Evolutionary conservation across 441 rosid genomes (phyloP), one percentile per base, ranked within the genome.

Genomic region (Erysimum cheiri): DNA sequence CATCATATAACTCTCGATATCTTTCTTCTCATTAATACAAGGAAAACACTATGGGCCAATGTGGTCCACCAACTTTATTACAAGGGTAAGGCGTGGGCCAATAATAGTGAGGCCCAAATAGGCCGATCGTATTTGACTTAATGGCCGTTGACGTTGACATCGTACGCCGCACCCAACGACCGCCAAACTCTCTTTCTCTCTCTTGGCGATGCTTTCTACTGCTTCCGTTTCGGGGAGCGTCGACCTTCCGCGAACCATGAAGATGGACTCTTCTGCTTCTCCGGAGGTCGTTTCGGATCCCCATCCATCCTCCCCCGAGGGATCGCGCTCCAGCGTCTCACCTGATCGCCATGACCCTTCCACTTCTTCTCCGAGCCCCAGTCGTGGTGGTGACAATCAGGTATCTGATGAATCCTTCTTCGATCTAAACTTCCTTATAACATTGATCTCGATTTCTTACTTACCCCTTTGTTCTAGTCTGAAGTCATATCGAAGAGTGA

Each of bases 401-500:
- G 96, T 89, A 12, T 14, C 17, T 9, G 29, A 14, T 8, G 24
- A 46, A 14, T 52, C 55, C 53, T 0, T 35, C 29, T 39, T 41
- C 54, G 14, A 15, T 31, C 57, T 28, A n/a, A 15, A 63, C 58
- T 44, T 15, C 8, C 41, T 40, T 49, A 26, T 6, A 22, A 22
- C 49, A 59, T 22, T 68, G 29, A 52, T 63, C 49, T 69, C 76
- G 50, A 64, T 54, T 11, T 41, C 33, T 4, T 17, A 22, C n/a
- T 47, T 55, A 2, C 13, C 26, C 24, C 24, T 22, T 29, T 71
- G 48, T 77, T 73, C 1, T 82, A 93, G 98, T 76, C 81, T 60
- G 70, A 60, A 4, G 80, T 80, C 8, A 62, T 83, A 13, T 75
- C 84, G 58, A 85, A 76, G 83, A 91, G 92, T 65, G 98, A 93